Evolutionary conservation across 1,139 yeast genomes (phyloP).

Genomic region (Meyerozyma guilliermondii): DNA sequence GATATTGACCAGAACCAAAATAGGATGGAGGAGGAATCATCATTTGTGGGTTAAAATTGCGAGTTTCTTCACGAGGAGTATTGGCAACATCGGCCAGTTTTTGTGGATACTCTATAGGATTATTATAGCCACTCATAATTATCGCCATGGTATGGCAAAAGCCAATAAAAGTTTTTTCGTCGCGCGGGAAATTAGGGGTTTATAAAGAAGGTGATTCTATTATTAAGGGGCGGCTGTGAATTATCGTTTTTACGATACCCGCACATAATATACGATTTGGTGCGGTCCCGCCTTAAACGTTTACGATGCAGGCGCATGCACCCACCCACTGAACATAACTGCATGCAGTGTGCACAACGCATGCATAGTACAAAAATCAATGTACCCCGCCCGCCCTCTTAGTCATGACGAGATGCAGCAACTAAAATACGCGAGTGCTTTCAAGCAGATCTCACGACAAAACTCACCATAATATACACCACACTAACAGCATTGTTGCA

Average conservation of each 20-base stretch:
- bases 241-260: not conserved
- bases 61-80: not conserved
- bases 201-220: not conserved
- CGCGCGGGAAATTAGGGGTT: not conserved
- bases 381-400: too few relatives aligned
- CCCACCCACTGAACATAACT: too few relatives aligned
- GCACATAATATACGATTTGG: not conserved
- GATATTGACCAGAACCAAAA: not conserved
- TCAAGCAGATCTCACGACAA: not conserved
- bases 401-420: too few relatives aligned
- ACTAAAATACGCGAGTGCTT: too few relatives aligned
- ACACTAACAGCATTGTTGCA: too few relatives aligned
- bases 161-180: not conserved
- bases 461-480: too few relatives aligned
- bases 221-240: not conserved
- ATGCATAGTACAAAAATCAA: too few relatives aligned
- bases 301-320: slow-evolving; percentile 1
- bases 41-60: not conserved
- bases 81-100: not conserved
- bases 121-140: not conserved
- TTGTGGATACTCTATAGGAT: not conserved
- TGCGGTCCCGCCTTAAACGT: not conserved
- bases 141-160: not conserved
- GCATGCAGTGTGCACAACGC: too few relatives aligned
- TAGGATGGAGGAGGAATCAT: not conserved